phyloP scores from a whole-genome alignment of 2,329 filamentous ascomycete species.

The Hypoxylon sp. region DNA sequence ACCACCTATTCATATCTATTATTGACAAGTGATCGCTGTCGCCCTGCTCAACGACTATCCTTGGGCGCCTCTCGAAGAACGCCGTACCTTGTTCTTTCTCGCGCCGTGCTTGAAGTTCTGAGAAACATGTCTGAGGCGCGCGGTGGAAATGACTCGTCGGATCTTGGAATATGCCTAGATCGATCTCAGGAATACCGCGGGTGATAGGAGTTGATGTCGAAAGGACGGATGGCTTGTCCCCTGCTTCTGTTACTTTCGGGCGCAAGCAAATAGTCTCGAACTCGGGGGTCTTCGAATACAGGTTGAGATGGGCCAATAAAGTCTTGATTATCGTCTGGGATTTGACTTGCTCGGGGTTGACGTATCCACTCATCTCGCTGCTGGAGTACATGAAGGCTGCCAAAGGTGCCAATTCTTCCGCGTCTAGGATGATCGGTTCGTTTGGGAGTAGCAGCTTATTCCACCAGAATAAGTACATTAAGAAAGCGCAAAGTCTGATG shows the following conservation, averaged over 20 bases:
- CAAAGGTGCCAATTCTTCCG: constrained; percentile 14
- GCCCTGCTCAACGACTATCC: not conserved
- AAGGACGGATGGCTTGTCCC: not conserved
- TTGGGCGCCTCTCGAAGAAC: constrained; percentile 4
- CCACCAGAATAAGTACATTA: constrained; percentile 28
- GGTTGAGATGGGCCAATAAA: constrained; percentile 1
- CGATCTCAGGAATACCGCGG: too few species aligned
- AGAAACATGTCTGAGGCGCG: not conserved
- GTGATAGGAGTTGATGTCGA: not conserved
- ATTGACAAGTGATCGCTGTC: not conserved
- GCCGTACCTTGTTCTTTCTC: constrained; percentile 11
- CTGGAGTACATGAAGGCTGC: constrained; percentile 21
- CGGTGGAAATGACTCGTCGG: not conserved
- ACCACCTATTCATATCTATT: constrained; percentile 1
- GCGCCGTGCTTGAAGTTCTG: constrained; percentile 7
- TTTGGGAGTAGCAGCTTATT: constrained; percentile 19
- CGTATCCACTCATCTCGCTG: constrained; percentile 3
- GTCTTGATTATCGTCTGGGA: constrained; percentile 13
- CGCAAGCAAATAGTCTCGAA: constrained; percentile 10
- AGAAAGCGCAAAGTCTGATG: constrained; percentile 18
- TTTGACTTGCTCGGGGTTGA: constrained; percentile 6
- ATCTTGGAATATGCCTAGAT: not conserved
- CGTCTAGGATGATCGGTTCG: constrained; percentile 16
- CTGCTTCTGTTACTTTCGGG: not conserved
- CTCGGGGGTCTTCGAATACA: constrained; percentile 11